These are phyloP conservation scores for Erucastrum elatum DNA, from an alignment of 345 rosid species.

Conservation along the genomic window DNA sequence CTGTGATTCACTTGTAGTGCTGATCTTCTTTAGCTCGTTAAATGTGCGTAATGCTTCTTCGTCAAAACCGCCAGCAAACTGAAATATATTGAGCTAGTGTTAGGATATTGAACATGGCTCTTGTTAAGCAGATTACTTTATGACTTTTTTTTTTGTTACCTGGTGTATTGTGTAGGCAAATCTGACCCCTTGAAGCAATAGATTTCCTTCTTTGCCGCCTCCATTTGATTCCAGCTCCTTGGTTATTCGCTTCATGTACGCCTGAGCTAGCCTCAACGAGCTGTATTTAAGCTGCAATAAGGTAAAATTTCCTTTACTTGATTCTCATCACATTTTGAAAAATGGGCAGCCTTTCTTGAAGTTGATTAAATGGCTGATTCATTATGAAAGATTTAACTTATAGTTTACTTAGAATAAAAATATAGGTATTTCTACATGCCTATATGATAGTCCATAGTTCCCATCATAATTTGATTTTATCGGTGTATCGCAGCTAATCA, in stretches of 20 bases:
- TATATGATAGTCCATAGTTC: neutral
- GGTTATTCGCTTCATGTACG: conserved; percentile 62
- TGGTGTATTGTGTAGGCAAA: conserved; percentile 85
- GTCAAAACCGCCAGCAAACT: conserved; percentile 96
- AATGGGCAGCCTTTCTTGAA: neutral
- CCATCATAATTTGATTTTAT: conserved; percentile 20
- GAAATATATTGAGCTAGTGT: conserved; percentile 31
- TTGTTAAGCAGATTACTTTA: neutral
- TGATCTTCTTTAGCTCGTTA: conserved; percentile 62
- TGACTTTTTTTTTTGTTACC: conserved; percentile 43
- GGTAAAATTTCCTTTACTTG: neutral
- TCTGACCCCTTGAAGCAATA: conserved; percentile 73
- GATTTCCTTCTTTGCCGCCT: conserved; percentile 44
- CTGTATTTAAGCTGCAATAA: conserved; percentile 68
- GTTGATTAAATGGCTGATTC: conserved; percentile 8
- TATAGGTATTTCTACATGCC: neutral
- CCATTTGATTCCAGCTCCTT: conserved; percentile 50
- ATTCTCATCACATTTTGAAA: neutral
- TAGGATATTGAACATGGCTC: neutral
- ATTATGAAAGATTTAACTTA: neutral
- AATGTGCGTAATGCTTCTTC: conserved; percentile 57
- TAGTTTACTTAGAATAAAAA: neutral
- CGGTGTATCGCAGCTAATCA: conserved; percentile 22
- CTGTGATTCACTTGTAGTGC: conserved; percentile 24
- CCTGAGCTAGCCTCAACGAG: conserved; percentile 64